Evolutionary conservation across 441 rosid species (phyloP).

Genomic region (Arabidopsis lyrata): DNA sequence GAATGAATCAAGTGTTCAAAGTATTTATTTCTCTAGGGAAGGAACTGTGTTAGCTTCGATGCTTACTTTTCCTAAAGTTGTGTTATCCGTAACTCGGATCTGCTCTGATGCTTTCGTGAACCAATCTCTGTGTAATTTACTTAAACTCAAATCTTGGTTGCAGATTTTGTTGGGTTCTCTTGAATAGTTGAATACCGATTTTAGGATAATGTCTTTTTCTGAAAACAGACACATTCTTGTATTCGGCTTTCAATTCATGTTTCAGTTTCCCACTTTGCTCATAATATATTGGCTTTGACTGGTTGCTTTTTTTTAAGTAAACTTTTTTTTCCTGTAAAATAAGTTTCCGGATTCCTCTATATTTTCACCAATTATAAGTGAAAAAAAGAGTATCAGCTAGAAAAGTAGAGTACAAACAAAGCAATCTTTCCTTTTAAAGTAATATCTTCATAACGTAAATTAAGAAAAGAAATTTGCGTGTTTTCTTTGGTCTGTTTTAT

Average conservation of each 20-base stretch:
- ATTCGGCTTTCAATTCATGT: neutral
- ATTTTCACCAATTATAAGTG: too few species aligned
- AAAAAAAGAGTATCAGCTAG: too few species aligned
- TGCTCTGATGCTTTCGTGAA: conserved; percentile 22
- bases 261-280: neutral
- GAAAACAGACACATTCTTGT: conserved; percentile 10
- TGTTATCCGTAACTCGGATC: conserved; percentile 13
- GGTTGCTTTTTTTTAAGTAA: neutral
- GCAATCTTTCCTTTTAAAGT: too few species aligned
- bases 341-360: too few species aligned
- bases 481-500: neutral
- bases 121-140: conserved; percentile 29
- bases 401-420: too few species aligned
- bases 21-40: conserved; percentile 16
- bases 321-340: neutral
- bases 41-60: conserved; percentile 14
- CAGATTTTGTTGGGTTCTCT: conserved; percentile 26
- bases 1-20: conserved; percentile 29
- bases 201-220: neutral
- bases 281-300: neutral
- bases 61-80: conserved; percentile 17
- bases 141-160: conserved; percentile 26
- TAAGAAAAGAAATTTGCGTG: neutral
- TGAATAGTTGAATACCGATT: neutral
- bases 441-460: neutral